A percentile compares a stretch with the other conserved stretches of the same genome.
Evolutionary conservation across 2,329 filamentous ascomycete species (phyloP).

Genomic region (Verticillium zaregamsianum): DNA sequence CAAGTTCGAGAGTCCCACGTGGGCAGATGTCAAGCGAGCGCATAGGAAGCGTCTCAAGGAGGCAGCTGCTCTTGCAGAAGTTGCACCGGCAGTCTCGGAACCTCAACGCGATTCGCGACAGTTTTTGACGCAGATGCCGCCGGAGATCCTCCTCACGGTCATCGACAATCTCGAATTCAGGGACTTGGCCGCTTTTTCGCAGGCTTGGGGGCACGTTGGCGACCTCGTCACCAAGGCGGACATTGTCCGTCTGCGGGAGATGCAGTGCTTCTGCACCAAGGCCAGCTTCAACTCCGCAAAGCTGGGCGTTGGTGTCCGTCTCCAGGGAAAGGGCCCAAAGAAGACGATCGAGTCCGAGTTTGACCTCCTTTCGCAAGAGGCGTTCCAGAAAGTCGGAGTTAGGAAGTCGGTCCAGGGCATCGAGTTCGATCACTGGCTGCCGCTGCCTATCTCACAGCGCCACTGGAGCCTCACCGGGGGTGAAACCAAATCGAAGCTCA

Average conservation of each 20-base stretch:
- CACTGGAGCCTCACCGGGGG: slow-evolving; percentile 35
- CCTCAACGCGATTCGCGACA: not conserved
- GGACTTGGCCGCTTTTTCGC: slow-evolving; percentile 30
- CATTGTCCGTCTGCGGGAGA: slow-evolving; percentile 35
- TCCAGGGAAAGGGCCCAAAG: slow-evolving; percentile 15
- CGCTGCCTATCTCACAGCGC: slow-evolving; percentile 37
- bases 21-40: slow-evolving; percentile 2
- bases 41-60: slow-evolving; percentile 2
- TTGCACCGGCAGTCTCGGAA: slow-evolving; percentile 17
- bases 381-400: slow-evolving; percentile 28
- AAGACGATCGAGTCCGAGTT: slow-evolving; percentile 40
- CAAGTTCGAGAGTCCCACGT: slow-evolving; percentile 8
- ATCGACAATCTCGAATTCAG: slow-evolving; percentile 27
- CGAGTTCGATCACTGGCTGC: slow-evolving; percentile 37
- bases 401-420: slow-evolving; percentile 37
- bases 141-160: slow-evolving; percentile 34
- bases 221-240: slow-evolving; percentile 27
- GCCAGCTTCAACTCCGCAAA: slow-evolving; percentile 29
- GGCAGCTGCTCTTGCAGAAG: not conserved
- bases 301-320: slow-evolving; percentile 37
- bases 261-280: slow-evolving; percentile 44
- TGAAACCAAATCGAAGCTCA: slow-evolving; percentile 8
- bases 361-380: slow-evolving; percentile 39
- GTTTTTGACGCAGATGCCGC: slow-evolving; percentile 22
- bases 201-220: slow-evolving; percentile 30